Evolutionary conservation across 495 filamentous ascomycete species (phyloP), one percentile per base, ranked within the genome.

Genomic region (Annulohypoxylon maeteangense): DNA sequence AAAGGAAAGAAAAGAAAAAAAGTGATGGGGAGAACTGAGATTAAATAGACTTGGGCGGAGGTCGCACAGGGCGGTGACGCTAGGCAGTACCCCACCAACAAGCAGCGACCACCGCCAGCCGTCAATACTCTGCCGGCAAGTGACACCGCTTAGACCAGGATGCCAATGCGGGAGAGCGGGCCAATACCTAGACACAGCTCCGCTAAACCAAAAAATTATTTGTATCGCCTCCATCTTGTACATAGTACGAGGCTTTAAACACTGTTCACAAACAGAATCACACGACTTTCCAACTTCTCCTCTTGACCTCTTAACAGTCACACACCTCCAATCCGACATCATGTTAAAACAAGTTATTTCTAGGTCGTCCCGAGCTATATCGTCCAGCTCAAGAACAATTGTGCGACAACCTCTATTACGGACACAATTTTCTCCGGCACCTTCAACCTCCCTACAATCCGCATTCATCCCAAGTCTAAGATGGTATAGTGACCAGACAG

Each of bases 401-500:
- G 57, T 73, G 40, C 75, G 69, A 62, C 73, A 63, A 29, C 79
- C 78, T 56, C 42, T 76, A 55, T 31, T 74, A 56, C 73, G 77
- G 56, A 58, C 74, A 7, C 82, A 78, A 66, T 70, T 78, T 48
- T 72, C 61, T 58, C 71, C 74, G 36, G 72, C 77, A 25, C 73
- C 75, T 27, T 55, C 61, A 62, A 73, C 73, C 29, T 60, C 76
- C 31, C 56, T 76, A 70, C 67, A 73, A 67, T 31, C 75, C n/a
- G 22, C 50, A 47, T 65, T 74, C 16, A 58, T 69, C 1, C 54
- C 68, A 23, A 74, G 67, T 36, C 60, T 76, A 68, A 77, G 83
- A 76, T 86, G 82, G 80, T 85, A 86, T 75, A 84, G 83, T 74
- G 77, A 79, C 20, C 76, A 84, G 65, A 58, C 80, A 25, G 79